Conservation (phyloP, 805 yeast species). For the Myxozyma neotropica region DNA sequence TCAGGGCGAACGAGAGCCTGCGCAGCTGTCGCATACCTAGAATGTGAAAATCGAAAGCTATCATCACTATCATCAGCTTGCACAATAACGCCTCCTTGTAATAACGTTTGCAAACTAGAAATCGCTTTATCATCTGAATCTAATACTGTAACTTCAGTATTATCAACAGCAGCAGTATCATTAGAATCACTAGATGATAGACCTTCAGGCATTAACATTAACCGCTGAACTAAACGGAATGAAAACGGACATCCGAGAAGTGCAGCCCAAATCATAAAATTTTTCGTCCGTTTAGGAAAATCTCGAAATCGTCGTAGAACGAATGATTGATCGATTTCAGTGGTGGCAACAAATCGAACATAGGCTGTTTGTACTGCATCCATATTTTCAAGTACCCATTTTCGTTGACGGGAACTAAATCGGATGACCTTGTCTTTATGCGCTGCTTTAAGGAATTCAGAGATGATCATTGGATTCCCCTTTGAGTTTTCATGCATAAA, state of each 20-base stretch:
- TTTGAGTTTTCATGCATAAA: conserved; percentile 9
- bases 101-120: conserved; percentile 29
- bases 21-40: conserved; percentile 20
- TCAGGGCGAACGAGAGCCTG: conserved; percentile 16
- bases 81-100: conserved; percentile 23
- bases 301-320: conserved; percentile 28
- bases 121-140: conserved; percentile 31
- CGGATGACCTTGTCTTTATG: conserved; percentile 14
- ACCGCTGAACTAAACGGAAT: conserved; percentile 22
- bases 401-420: conserved; percentile 15
- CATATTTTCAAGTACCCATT: conserved; percentile 24
- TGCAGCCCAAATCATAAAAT: conserved; percentile 32
- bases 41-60: conserved; percentile 21
- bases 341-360: conserved; percentile 4
- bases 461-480: conserved; percentile 29
- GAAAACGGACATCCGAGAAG: conserved; percentile 30
- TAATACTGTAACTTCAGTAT: conserved; percentile 7
- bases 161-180: conserved; percentile 16
- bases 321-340: conserved; percentile 27
- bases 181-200: conserved; percentile 27
- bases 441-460: conserved; percentile 21
- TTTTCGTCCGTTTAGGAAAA: conserved; percentile 25
- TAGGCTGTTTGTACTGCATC: conserved; percentile 7
- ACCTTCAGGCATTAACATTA: conserved; percentile 19
- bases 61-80: conserved; percentile 5